These are phyloP conservation scores for Ligustrum vulgare DNA, from an alignment of 257 asterid genomes.

Conservation along the genomic window DNA sequence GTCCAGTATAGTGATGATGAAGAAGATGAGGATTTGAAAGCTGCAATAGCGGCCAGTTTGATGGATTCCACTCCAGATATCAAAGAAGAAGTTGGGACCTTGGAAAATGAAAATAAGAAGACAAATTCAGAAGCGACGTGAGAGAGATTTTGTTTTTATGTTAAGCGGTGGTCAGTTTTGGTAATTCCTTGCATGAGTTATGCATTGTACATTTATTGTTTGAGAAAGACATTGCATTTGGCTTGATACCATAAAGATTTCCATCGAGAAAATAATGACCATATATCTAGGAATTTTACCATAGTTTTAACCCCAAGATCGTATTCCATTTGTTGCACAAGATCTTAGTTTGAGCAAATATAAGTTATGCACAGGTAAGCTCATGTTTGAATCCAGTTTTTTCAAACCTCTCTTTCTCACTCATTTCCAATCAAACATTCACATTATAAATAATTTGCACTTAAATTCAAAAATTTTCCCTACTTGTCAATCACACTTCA, in stretches of 20 bases:
- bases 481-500: too few relatives aligned
- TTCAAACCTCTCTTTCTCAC: too few relatives aligned
- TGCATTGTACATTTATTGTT: neutral
- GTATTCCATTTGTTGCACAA: neutral
- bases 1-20: slow-evolving; percentile 42
- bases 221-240: neutral
- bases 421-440: too few relatives aligned
- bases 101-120: slow-evolving; percentile 31
- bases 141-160: neutral
- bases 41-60: slow-evolving; percentile 95
- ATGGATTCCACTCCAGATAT: slow-evolving; percentile 50
- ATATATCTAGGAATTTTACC: neutral
- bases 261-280: neutral
- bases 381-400: too few relatives aligned
- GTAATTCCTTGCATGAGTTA: neutral
- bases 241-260: neutral
- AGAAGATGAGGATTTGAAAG: slow-evolving; percentile 93
- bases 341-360: neutral
- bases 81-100: slow-evolving; percentile 29
- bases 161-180: neutral
- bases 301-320: neutral
- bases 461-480: too few relatives aligned
- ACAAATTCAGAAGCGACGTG: slow-evolving; percentile 26
- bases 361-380: too few relatives aligned
- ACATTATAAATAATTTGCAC: too few relatives aligned